phyloP scores from a whole-genome alignment of 768 basidiomycete species.

The Boletus tomentosulus region DNA sequence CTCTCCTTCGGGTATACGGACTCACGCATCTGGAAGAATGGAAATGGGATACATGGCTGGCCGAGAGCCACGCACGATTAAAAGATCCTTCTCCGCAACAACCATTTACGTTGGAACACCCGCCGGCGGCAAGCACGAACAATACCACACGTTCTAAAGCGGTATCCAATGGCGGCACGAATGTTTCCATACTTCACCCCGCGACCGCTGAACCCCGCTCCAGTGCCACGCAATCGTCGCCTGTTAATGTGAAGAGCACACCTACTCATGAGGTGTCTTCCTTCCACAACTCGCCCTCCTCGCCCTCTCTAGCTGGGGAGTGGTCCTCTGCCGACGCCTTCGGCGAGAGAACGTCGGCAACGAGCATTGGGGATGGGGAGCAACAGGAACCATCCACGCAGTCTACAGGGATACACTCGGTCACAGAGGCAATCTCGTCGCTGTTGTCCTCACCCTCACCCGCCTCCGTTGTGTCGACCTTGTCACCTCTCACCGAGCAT shows the following conservation, averaged over 20 bases:
- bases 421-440: conserved; percentile 24
- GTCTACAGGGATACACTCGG: conserved; percentile 5
- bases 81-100: conserved; percentile 27
- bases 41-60: conserved; percentile 87
- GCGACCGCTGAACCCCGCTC: neutral
- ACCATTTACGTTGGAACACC: conserved; percentile 22
- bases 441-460: conserved; percentile 9
- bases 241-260: neutral
- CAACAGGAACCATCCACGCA: neutral
- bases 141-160: neutral
- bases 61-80: conserved; percentile 52
- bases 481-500: conserved; percentile 1
- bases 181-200: conserved; percentile 3
- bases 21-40: conserved; percentile 95
- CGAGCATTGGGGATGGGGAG: neutral
- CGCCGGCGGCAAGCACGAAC: neutral
- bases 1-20: conserved; percentile 89
- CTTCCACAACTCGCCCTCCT: neutral
- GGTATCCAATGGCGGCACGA: conserved; percentile 1
- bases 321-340: neutral
- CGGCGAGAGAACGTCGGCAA: neutral
- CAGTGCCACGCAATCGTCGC: neutral
- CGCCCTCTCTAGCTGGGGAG: neutral
- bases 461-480: neutral
- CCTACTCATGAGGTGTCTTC: neutral